Base-by-base conservation (phyloP, 1,284 basidiomycete genomes). In the Amylostereum areolatum region DNA sequence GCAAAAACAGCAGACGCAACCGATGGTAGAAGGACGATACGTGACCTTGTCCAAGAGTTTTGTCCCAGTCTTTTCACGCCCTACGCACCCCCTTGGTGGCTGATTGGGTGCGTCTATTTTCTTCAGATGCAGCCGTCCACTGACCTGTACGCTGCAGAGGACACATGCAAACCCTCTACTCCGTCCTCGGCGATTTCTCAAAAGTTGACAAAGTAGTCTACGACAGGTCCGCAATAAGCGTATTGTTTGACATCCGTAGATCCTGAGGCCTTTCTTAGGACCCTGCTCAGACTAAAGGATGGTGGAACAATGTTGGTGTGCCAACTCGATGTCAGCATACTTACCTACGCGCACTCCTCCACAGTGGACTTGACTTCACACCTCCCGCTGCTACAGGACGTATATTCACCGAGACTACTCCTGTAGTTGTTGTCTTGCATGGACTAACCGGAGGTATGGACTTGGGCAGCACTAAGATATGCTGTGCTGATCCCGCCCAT, bases 351-450 rank as follows among this genome's bases (percentile, higher is more conserved):
- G 45, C 42, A 52, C 50, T 43, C 5, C 35, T 30, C 35, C 46
- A 29, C 49, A 89, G 85, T 51, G 87, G 84, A 45, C 67, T 92
- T 43, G 89, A 92, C 63, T 84, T 87, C 46, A 69, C 73, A 65
- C 89, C 64, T 49, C 84, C 71, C 39, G 58, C 77, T 18, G 30
- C 25, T 29, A 77, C 80, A 55, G 72, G 79, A 50, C 67, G 71
- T 25, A 63, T 70, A 10, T 61, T 88, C 8, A 66, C 70, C 29
- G 73, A 81, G 25, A 78, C 85, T 52, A 78, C 86, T 2, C 92
- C 94, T 3, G 84, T 95, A 39, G 71, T 97, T 45, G 81, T 94
- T 9, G 85, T 93, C 8, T 72, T 85, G 54, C 94, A 97, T 60
- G 93, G 92, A 18, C 70, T 96, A 43, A 92, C 91, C 5, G 93